Conservation (phyloP, 768 basidiomycete genomes). For the Galerina sulciceps region DNA sequence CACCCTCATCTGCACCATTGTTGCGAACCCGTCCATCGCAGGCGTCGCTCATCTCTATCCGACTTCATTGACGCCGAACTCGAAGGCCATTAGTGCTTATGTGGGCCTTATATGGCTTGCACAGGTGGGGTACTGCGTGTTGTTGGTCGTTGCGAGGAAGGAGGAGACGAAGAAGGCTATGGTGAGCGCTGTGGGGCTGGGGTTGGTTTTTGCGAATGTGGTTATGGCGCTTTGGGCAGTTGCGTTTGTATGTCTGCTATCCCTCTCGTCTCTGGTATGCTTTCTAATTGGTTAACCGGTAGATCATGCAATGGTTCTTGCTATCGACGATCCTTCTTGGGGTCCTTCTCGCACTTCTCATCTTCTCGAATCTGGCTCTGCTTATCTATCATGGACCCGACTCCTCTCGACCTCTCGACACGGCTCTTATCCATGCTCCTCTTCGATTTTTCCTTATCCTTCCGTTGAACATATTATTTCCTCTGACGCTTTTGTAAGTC, state of each 20-base stretch:
- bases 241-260: constrained; percentile 54
- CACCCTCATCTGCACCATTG: constrained; percentile 66
- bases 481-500: constrained; percentile 60
- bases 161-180: constrained; percentile 68
- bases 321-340: constrained; percentile 75
- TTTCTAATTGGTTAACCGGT: constrained; percentile 73
- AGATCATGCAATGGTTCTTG: constrained; percentile 82
- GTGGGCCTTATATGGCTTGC: constrained; percentile 62
- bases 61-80: constrained; percentile 73
- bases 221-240: constrained; percentile 16
- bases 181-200: constrained; percentile 39
- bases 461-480: constrained; percentile 61
- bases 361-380: constrained; percentile 82
- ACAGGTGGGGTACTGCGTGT: constrained; percentile 82
- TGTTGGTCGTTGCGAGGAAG: constrained; percentile 73
- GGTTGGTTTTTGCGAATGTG: constrained; percentile 9
- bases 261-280: too few species aligned
- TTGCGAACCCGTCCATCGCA: constrained; percentile 68
- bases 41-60: constrained; percentile 58
- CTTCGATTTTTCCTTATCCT: constrained; percentile 70
- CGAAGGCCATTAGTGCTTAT: constrained; percentile 60
- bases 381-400: constrained; percentile 73
- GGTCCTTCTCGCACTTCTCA: constrained; percentile 66
- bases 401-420: constrained; percentile 68
- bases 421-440: constrained; percentile 86